Conservation (phyloP, 208 protist species). For the Borovskyia barvae region DNA sequence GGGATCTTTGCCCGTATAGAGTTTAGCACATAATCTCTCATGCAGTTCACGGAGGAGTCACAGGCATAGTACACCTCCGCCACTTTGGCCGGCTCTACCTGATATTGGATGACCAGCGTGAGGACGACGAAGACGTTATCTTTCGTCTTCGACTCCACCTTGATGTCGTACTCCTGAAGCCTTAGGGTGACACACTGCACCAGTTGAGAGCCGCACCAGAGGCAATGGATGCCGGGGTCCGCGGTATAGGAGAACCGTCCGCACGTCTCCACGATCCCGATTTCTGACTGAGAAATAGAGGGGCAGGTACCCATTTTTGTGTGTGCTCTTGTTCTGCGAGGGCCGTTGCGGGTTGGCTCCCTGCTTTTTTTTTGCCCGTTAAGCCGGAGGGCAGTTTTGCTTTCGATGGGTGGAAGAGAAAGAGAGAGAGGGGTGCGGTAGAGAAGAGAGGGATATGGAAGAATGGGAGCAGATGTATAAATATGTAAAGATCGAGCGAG, state of each 20-base stretch:
- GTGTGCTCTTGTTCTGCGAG: too few species aligned
- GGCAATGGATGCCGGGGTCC: conserved; percentile 54
- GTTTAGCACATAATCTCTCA: conserved; percentile 70
- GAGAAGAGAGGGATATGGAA: neutral
- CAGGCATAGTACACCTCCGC: conserved; percentile 48
- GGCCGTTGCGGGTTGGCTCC: too few species aligned
- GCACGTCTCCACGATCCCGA: conserved; percentile 67
- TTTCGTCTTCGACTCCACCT: conserved; percentile 76
- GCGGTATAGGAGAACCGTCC: conserved; percentile 47
- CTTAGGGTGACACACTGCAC: conserved; percentile 40
- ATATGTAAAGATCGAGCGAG: neutral
- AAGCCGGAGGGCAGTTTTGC: neutral
- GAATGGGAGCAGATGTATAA: neutral
- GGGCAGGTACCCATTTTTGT: conserved; percentile 40
- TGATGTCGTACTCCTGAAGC: conserved; percentile 38
- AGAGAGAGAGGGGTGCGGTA: neutral
- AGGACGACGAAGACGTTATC: conserved; percentile 86
- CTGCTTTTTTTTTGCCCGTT: conserved; percentile 4
- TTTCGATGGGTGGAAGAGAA: neutral
- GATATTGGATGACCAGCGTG: conserved; percentile 50
- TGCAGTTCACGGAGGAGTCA: conserved; percentile 33
- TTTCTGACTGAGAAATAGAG: conserved; percentile 52
- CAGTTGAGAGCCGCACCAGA: conserved; percentile 39
- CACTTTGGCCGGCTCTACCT: conserved; percentile 41
- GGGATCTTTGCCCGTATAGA: conserved; percentile 67